Percentiles rank a stretch among this genome's conserved stretches.
Conservation (phyloP, 2,329 filamentous ascomycete species). For the Calonectria pseudoreteaudii region DNA sequence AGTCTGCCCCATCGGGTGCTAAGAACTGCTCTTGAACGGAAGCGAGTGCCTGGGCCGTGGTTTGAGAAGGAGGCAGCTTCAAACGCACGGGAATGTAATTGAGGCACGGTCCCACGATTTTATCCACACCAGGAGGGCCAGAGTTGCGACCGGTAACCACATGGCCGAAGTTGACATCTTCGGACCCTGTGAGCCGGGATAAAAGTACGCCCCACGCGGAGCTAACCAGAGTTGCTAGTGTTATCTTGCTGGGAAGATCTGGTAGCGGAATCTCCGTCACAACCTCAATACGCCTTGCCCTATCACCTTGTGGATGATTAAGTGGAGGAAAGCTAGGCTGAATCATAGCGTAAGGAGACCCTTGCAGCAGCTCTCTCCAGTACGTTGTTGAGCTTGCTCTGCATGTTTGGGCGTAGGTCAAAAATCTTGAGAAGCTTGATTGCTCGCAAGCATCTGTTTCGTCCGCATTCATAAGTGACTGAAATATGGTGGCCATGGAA, state of each 20-base stretch:
- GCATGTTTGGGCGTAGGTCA: not conserved
- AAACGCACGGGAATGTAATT: not conserved
- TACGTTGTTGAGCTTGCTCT: conserved; percentile 44
- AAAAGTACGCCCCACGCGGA: conserved; percentile 45
- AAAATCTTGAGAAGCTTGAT: conserved; percentile 38
- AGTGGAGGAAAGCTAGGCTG: conserved; percentile 38
- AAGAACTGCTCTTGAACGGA: conserved; percentile 30
- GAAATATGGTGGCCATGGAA: conserved; percentile 53
- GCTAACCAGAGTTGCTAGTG: conserved; percentile 33
- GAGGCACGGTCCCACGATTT: not conserved
- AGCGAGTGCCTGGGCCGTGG: conserved; percentile 6
- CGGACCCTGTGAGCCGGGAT: conserved; percentile 24
- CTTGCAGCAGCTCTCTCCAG: conserved; percentile 56
- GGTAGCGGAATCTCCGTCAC: conserved; percentile 24
- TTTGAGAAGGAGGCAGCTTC: not conserved
- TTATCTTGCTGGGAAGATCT: not conserved
- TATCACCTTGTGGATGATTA: conserved; percentile 41
- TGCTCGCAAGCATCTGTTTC: not conserved
- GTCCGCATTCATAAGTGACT: conserved; percentile 21
- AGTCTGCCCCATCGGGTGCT: conserved; percentile 26
- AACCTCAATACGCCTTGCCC: not conserved
- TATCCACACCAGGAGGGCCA: not conserved
- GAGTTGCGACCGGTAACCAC: not conserved
- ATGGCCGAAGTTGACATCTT: not conserved
- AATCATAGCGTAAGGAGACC: conserved; percentile 45